Conservation (phyloP, 306 rosid genomes). For the Lotus japonicus region DNA sequence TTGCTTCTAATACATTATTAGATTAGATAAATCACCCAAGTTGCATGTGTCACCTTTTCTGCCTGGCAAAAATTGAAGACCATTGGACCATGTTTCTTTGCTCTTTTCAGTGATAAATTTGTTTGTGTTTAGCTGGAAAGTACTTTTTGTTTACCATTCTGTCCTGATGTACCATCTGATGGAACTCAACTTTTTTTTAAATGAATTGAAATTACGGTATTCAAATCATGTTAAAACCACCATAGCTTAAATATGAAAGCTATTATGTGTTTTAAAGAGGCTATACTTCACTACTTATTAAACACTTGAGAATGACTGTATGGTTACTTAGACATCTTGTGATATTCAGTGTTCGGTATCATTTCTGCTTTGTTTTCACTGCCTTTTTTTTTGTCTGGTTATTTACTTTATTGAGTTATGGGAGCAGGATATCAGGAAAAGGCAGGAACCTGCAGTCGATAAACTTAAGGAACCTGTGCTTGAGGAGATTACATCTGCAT, state of each 20-base stretch:
- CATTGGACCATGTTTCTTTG: not conserved
- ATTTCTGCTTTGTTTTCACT: not conserved
- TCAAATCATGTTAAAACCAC: not conserved
- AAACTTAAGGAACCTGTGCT: constrained; percentile 72
- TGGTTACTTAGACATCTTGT: constrained; percentile 6
- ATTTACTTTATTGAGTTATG: constrained; percentile 14
- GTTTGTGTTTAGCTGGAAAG: not conserved
- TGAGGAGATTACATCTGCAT: constrained; percentile 54
- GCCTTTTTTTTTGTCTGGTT: not conserved
- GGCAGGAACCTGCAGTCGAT: constrained; percentile 68
- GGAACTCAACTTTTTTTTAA: not conserved
- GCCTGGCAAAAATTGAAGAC: not conserved
- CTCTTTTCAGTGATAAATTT: not conserved
- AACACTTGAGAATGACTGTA: not conserved
- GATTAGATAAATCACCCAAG: not conserved
- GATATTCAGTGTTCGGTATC: constrained; percentile 10
- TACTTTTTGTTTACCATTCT: not conserved
- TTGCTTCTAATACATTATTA: not conserved
- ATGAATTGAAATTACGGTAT: not conserved
- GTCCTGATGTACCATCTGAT: not conserved
- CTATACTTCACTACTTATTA: not conserved
- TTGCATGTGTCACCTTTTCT: not conserved
- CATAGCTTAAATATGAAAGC: constrained; percentile 9
- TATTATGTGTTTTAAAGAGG: constrained; percentile 2
- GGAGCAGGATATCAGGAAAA: constrained; percentile 59